Conservation (phyloP, 2,329 filamentous ascomycete genomes). For the Incumbomyces lentus region DNA sequence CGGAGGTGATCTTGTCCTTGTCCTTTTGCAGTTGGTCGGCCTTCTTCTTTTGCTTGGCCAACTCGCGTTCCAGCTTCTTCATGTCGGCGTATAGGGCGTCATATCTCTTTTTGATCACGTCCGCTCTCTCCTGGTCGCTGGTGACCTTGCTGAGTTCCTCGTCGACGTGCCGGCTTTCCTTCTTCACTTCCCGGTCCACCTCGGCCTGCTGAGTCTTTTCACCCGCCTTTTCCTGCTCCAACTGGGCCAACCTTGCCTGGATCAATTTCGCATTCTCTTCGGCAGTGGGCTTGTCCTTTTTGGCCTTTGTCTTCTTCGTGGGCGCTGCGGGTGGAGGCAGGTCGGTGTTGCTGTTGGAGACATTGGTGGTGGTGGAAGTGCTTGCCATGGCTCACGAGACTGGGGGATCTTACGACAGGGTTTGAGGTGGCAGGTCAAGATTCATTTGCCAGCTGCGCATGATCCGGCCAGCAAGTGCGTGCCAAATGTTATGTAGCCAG, state of each 20-base stretch:
- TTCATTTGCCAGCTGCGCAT: constrained; percentile 1
- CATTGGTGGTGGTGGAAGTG: background rate
- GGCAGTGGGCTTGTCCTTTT: constrained; percentile 77
- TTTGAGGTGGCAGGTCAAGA: background rate
- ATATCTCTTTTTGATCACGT: constrained; percentile 80
- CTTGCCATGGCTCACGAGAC: background rate
- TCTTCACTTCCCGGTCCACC: constrained; percentile 91
- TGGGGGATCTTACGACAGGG: too few species aligned
- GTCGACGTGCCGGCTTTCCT: constrained; percentile 81
- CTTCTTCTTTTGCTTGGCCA: constrained; percentile 90
- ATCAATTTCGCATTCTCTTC: constrained; percentile 86
- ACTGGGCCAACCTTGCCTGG: constrained; percentile 84
- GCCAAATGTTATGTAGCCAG: too few species aligned
- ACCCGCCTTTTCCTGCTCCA: constrained; percentile 84
- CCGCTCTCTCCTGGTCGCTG: constrained; percentile 82
- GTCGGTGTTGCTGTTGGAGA: constrained; percentile 33
- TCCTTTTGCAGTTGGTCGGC: constrained; percentile 93
- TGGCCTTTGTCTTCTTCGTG: constrained; percentile 57
- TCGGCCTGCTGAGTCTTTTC: constrained; percentile 94
- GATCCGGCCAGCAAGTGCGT: background rate
- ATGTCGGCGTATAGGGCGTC: constrained; percentile 86
- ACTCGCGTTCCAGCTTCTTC: constrained; percentile 89
- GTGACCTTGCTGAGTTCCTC: constrained; percentile 79
- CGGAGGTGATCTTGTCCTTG: constrained; percentile 77
- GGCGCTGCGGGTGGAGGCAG: constrained; percentile 37